Percentiles rank a stretch among this genome's conserved stretches.
These are phyloP conservation scores for Carex littledalei DNA, from an alignment of 176 grass and related monocot genomes.

Conservation along the genomic window DNA sequence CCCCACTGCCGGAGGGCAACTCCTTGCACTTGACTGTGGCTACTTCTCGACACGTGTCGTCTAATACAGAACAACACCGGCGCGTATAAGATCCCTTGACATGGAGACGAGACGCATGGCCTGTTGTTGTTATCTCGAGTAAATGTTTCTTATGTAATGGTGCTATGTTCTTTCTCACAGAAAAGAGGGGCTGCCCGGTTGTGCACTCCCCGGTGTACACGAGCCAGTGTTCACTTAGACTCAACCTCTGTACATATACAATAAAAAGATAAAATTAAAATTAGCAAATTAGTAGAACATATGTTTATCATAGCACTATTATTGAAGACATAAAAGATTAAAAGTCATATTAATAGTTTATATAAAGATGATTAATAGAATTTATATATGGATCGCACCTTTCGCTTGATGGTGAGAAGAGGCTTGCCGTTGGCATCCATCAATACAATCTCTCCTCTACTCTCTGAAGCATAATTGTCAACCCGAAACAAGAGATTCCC, in stretches of 20 bases:
- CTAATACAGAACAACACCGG: constrained; percentile 50
- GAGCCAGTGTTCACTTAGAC: constrained; percentile 58
- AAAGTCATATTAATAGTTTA: not conserved
- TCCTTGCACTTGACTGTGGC: constrained; percentile 58
- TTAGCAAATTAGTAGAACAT: not conserved
- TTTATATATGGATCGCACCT: constrained; percentile 21
- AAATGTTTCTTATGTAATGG: constrained; percentile 32
- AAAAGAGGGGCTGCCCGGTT: constrained; percentile 37
- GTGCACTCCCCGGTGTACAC: constrained; percentile 66
- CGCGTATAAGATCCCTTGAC: constrained; percentile 72
- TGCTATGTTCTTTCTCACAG: constrained; percentile 43
- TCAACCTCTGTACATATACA: constrained; percentile 69
- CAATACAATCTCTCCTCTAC: constrained; percentile 44
- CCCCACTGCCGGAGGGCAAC: constrained; percentile 5
- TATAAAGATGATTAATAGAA: not conserved
- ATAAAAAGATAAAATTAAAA: not conserved
- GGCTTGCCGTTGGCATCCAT: constrained; percentile 52
- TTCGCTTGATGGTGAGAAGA: constrained; percentile 55
- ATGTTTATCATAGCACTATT: not conserved
- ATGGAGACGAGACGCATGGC: constrained; percentile 28
- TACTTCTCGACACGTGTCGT: constrained; percentile 29
- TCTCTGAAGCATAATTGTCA: constrained; percentile 39
- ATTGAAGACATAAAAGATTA: not conserved
- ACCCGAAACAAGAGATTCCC: constrained; percentile 35
- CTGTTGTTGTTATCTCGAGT: constrained; percentile 31